These are phyloP conservation scores for Balakata baccata DNA, from an alignment of 345 rosid species.

Conservation along the genomic window DNA sequence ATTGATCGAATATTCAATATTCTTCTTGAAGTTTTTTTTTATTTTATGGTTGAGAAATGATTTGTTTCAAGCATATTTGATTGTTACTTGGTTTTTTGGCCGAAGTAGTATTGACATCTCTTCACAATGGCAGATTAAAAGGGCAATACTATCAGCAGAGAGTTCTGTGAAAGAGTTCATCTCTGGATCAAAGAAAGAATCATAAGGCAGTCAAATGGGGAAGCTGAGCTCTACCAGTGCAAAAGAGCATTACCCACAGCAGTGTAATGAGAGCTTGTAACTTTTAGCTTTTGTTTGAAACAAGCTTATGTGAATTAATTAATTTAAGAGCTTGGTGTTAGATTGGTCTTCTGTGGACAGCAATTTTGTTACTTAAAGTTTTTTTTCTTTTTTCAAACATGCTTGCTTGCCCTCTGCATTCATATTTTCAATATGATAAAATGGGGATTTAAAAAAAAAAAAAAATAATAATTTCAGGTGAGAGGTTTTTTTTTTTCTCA, in stretches of 20 bases:
- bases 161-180: slow-evolving; percentile 53
- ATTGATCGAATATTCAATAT: neutral
- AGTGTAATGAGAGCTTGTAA: neutral
- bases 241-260: slow-evolving; percentile 17
- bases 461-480: no score
- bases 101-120: neutral
- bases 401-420: no score
- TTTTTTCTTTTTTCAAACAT: no score
- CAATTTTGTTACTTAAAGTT: no score
- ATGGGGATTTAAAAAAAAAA: no score
- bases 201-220: slow-evolving; percentile 21
- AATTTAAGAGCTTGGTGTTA: no score
- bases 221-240: slow-evolving; percentile 22
- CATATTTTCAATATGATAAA: no score
- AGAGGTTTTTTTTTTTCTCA: no score
- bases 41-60: neutral
- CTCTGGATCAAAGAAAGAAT: slow-evolving; percentile 48
- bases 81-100: neutral
- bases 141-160: slow-evolving; percentile 53
- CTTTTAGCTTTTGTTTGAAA: no score
- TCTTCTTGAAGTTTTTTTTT: neutral
- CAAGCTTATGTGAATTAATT: no score
- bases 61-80: neutral
- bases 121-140: slow-evolving; percentile 55
- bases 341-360: no score